Base-by-base conservation (phyloP, 345 rosid species). In the Trapa incisa region DNA sequence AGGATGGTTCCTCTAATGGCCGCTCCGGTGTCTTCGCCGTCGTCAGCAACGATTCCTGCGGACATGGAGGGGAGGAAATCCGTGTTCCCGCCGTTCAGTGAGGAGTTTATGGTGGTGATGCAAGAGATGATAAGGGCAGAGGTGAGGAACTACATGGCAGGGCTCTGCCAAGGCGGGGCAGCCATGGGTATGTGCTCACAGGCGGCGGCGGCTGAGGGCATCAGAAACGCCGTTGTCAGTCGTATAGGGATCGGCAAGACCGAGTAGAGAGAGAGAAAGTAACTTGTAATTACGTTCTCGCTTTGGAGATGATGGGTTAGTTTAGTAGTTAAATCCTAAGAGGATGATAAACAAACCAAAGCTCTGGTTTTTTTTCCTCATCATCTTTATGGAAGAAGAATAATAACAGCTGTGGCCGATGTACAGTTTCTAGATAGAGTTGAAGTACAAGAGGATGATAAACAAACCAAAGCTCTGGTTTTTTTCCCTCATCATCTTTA, bases 91-190 rank as follows among this genome's bases (percentile, higher is more conserved):
- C 93, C 96, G 61, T 84, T 86, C 17, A 82, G 80, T 39, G 71
- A 81, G 32, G 97, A 93, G 65, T 84, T 93, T 53, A 82, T 86
- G 87, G 80, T 78, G 71, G 90, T 86, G 78, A 78, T 93, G 83
- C 96, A 93, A 16, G 98, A 93, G 60, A 93, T 93, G 97, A 84
- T 93, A 69, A 89, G 76, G 75, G 79, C 67, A 67, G 98, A 93
- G 74, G 97, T 93, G 74, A 86, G 87, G 79, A 87, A 73, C 65
- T 93, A 88, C 75, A 87, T 93, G 97, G 77, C 76, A 68, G 83
- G 78, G 69, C 71, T 80, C 72, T 90, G 84, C 72, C 81, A 83
- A 66, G 72, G 75, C 11, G 73, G 78, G 11, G 74, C 67, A 76
- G 81, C 16, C 74, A 72, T 39, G 77, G 75, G 80, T 7, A 73